Percentiles rank a stretch among this genome's conserved stretches.
Evolutionary conservation across 805 yeast genomes (phyloP).

Genomic region (Myxozyma melibiosi): DNA sequence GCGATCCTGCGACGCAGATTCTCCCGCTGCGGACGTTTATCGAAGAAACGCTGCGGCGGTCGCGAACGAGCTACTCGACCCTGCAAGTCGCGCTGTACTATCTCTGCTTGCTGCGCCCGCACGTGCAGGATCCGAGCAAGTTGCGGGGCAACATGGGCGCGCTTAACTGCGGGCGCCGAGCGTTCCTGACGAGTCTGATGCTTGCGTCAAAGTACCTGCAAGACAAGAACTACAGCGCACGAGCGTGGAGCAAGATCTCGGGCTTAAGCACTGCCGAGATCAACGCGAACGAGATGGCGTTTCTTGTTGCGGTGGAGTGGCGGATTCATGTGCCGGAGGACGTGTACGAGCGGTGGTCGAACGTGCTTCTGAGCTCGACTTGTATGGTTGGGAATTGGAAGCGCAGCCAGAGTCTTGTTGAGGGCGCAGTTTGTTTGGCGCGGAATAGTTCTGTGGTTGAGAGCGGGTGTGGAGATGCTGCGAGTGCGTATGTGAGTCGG

Average conservation of each 20-base stretch:
- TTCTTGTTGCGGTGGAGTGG: constrained; percentile 60
- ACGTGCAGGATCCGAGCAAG: constrained; percentile 31
- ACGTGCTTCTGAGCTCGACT: constrained; percentile 34
- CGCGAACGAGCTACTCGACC: constrained; percentile 61
- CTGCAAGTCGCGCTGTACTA: constrained; percentile 71
- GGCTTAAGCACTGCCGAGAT: constrained; percentile 61
- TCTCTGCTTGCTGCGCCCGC: constrained; percentile 51
- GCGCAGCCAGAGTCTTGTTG: neutral
- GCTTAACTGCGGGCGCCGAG: constrained; percentile 59
- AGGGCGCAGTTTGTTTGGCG: neutral
- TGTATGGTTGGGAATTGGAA: constrained; percentile 18
- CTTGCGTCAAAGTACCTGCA: constrained; percentile 72
- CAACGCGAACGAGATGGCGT: constrained; percentile 54
- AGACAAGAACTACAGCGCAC: constrained; percentile 69
- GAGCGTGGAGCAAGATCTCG: constrained; percentile 73
- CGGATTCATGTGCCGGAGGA: constrained; percentile 54
- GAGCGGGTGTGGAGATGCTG: no score
- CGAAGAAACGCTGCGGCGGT: constrained; percentile 47
- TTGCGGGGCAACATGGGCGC: constrained; percentile 20
- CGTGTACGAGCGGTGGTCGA: constrained; percentile 51
- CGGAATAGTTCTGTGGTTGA: no score
- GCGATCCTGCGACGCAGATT: constrained; percentile 34
- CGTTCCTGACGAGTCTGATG: constrained; percentile 67
- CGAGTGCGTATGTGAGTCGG: no score
- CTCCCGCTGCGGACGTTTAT: constrained; percentile 45